These are phyloP conservation scores for Populus hybrid DNA, from an alignment of 441 rosid species.

Conservation along the genomic window DNA sequence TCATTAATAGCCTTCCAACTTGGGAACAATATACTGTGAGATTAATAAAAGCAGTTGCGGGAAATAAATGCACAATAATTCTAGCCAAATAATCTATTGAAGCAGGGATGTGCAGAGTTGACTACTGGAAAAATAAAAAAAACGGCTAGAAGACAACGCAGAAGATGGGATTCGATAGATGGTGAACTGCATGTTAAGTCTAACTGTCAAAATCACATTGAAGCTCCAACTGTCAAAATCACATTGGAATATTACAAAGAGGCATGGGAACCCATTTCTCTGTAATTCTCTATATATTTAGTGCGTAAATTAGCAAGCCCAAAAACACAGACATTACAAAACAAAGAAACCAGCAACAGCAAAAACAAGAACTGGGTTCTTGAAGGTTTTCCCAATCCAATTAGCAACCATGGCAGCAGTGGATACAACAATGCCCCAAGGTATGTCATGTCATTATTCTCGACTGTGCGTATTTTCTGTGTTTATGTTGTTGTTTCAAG, in stretches of 20 bases:
- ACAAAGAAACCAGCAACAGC: neutral
- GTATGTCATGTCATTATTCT: neutral
- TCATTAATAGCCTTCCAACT: neutral
- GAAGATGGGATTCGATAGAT: neutral
- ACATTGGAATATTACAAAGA: neutral
- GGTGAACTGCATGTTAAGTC: neutral
- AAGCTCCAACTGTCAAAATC: neutral
- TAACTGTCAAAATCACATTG: too few relatives aligned
- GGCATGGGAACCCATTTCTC: neutral
- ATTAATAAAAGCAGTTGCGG: neutral
- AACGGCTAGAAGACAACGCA: neutral
- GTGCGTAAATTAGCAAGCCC: neutral
- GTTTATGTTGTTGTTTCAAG: neutral
- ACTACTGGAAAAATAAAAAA: neutral
- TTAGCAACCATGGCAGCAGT: neutral
- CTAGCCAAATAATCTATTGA: neutral
- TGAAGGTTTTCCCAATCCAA: neutral
- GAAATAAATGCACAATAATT: neutral
- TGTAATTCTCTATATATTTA: neutral
- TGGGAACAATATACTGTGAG: neutral
- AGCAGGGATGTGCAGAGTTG: neutral
- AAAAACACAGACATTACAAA: neutral
- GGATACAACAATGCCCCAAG: neutral
- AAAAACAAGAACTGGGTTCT: neutral
- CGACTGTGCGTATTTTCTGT: neutral